Base-by-base conservation (phyloP, 257 asterid genomes). In the Przewalskia tangutica region DNA sequence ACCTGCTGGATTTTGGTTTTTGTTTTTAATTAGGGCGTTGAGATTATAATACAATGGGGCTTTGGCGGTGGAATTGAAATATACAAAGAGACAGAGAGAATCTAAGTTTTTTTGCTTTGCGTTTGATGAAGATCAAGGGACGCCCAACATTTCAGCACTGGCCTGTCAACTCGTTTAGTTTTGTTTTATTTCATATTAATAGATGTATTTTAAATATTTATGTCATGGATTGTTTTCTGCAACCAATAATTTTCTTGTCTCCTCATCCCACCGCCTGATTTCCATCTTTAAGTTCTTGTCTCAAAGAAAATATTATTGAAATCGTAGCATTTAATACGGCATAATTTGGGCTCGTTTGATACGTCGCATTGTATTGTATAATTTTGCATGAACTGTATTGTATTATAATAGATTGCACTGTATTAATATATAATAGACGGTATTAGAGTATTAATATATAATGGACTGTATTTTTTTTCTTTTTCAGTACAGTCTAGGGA, bases 61-160 rank as follows among this genome's bases (percentile, higher is more conserved):
- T 59, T 62, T 27, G 40, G 63, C 44, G 36, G 77, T 50, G 71
- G 55, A n/a, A 66, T 80, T 78, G 82, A 83, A 81, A 81, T 81
- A 71, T 56, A 32, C 40, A 42, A 76, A 68, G 83, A 86, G 83
- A 85, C 86, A 68, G 82, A 50, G 84, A 81, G 88, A 87, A 85
- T 85, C 87, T 81, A 79, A 63, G 85, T 81, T 64, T 81, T 81
- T 40, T 70, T 18, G 27, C 12, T 46, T 71, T 71, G 58, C 78
- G n/a, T 20, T 71, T 63, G 85, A 55, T 85, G 82, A 89, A 86
- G 84, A 88, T 23, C 92, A 91, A 90, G 87, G 84, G 92, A 88
- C 92, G 87, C 88, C 91, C 95, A 89, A 90, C 32, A 87, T 91
- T 87, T 90, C 94, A 88, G 80, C 51, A 81, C 82, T 80, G 86